Percentiles rank a stretch among this genome's conserved stretches.
Conservation (phyloP, 1,284 basidiomycete genomes). For the Heterobasidion annosum region DNA sequence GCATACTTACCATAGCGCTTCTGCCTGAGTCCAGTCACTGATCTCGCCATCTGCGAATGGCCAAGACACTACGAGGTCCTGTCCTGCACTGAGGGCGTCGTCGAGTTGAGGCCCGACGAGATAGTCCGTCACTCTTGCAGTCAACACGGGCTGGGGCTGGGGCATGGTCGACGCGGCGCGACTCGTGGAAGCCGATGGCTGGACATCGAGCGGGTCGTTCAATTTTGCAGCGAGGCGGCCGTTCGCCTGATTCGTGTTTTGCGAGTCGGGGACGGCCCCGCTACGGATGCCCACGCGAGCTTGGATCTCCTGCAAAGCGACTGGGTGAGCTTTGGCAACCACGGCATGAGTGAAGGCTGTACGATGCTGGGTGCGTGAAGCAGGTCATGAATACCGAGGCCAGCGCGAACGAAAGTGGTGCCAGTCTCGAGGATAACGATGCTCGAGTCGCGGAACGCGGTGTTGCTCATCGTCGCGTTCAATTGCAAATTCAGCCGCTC, state of each 20-base stretch:
- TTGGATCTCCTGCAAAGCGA: constrained; percentile 42
- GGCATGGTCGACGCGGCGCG: constrained; percentile 34
- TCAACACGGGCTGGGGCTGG: constrained; percentile 21
- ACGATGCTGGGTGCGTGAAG: constrained; percentile 70
- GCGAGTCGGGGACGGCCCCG: constrained; percentile 20
- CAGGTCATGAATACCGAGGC: constrained; percentile 75
- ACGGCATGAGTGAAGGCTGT: constrained; percentile 19
- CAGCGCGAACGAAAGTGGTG: constrained; percentile 63
- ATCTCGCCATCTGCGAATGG: constrained; percentile 76
- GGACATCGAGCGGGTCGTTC: constrained; percentile 12
- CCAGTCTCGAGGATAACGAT: constrained; percentile 78
- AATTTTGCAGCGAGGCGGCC: constrained; percentile 16
- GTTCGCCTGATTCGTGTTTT: constrained; percentile 9
- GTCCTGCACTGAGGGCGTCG: constrained; percentile 66
- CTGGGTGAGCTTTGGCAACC: constrained; percentile 6
- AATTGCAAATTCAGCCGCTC: neutral
- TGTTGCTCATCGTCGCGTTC: constrained; percentile 8
- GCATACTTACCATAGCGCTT: constrained; percentile 75
- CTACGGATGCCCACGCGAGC: constrained; percentile 67
- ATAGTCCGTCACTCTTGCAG: constrained; percentile 66
- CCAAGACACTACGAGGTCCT: constrained; percentile 72
- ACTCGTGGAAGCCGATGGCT: constrained; percentile 33
- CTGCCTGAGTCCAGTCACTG: constrained; percentile 83
- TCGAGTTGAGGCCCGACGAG: constrained; percentile 79
- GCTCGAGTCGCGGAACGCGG: constrained; percentile 74